Conservation (phyloP, 306 rosid genomes). For the Fragaria ananassa region DNA sequence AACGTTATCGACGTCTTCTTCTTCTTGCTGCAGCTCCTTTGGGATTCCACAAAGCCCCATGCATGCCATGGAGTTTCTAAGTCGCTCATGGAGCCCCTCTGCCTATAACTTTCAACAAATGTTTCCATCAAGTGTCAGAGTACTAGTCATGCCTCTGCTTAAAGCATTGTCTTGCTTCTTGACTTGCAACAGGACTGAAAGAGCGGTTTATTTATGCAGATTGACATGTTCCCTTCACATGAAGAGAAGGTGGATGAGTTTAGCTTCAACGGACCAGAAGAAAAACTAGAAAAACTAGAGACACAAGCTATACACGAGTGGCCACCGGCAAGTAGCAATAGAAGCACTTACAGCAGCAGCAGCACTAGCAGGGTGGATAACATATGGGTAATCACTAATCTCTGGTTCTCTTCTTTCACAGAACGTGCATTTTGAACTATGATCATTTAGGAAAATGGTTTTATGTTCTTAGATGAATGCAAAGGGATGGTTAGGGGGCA, state of each 20-base stretch:
- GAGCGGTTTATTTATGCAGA: background rate
- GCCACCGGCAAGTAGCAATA: background rate
- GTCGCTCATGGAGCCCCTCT: constrained; percentile 30
- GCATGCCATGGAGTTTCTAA: constrained; percentile 25
- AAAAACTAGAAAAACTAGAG: background rate
- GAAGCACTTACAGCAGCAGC: background rate
- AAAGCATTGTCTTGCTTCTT: background rate
- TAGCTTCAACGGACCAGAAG: background rate
- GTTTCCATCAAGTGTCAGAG: constrained; percentile 19
- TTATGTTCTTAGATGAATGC: background rate
- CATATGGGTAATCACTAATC: constrained; percentile 6
- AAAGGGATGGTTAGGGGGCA: constrained; percentile 7
- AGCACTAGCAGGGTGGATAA: constrained; percentile 1
- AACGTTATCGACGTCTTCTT: background rate
- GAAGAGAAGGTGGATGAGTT: background rate
- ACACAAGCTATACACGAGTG: background rate
- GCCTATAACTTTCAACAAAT: constrained; percentile 24
- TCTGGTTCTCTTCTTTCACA: background rate
- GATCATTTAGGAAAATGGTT: background rate
- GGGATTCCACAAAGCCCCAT: constrained; percentile 17
- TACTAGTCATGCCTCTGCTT: background rate
- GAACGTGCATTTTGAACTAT: background rate
- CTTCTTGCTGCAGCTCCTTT: constrained; percentile 12
- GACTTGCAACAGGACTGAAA: background rate
- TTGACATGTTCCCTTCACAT: constrained; percentile 1